Evolutionary conservation across 2,329 filamentous ascomycete species (phyloP).

Genomic region (Colletotrichum eleusines): DNA sequence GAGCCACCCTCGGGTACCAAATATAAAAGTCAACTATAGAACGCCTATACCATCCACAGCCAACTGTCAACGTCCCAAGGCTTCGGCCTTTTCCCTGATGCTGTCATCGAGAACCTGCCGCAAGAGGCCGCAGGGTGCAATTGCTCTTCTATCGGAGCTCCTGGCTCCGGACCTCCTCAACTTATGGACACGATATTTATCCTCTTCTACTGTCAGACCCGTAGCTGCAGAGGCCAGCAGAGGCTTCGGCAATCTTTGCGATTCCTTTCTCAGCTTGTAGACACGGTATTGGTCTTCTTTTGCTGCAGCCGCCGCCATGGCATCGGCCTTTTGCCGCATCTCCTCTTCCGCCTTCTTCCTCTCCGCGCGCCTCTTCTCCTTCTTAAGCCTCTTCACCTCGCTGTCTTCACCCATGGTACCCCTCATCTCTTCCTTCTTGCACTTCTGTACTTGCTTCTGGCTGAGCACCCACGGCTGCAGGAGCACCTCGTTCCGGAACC

Average conservation of each 20-base stretch:
- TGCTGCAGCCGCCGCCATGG: background rate
- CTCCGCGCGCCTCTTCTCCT: constrained; percentile 16
- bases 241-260: background rate
- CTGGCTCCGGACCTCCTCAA: constrained; percentile 4
- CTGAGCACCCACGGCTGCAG: constrained; percentile 67
- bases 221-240: constrained; percentile 2
- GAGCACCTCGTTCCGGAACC: constrained; percentile 65
- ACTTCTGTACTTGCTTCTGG: constrained; percentile 61
- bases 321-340: constrained; percentile 21
- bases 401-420: constrained; percentile 55
- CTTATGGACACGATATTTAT: constrained; percentile 15
- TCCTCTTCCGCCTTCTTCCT: constrained; percentile 19
- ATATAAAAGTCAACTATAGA: constrained; percentile 9
- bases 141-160: constrained; percentile 4
- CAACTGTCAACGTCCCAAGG: constrained; percentile 18
- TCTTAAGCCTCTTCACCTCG: constrained; percentile 41
- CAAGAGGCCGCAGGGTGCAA: constrained; percentile 6
- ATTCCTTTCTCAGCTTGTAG: constrained; percentile 17
- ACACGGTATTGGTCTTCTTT: constrained; percentile 1
- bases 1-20: constrained; percentile 5
- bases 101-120: constrained; percentile 36
- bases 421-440: constrained; percentile 52
- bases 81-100: constrained; percentile 28
- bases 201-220: background rate
- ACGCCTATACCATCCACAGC: constrained; percentile 1